These are phyloP conservation scores for Intubia oerlemansii DNA, from an alignment of 2,329 filamentous ascomycete genomes.

Conservation along the genomic window DNA sequence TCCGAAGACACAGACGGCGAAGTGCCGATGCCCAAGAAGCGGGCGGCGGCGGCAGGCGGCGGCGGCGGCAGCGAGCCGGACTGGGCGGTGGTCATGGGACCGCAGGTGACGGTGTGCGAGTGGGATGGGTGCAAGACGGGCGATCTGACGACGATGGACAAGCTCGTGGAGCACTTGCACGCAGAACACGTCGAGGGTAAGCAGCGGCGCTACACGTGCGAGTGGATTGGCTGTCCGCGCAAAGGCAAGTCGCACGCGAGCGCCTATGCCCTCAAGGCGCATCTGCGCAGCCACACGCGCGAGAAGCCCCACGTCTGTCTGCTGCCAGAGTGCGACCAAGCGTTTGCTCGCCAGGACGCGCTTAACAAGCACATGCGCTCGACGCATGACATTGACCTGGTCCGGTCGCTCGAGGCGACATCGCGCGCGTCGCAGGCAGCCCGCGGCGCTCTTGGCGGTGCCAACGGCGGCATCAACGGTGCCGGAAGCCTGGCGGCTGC, in stretches of 20 bases:
- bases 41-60: neutral
- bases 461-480: conserved; percentile 1
- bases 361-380: conserved; percentile 97
- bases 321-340: conserved; percentile 93
- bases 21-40: conserved; percentile 25
- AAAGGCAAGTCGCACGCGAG: conserved; percentile 88
- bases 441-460: neutral
- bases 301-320: conserved; percentile 98
- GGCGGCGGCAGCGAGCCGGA: conserved; percentile 38
- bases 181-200: conserved; percentile 83
- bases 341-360: conserved; percentile 88
- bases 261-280: conserved; percentile 85
- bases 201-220: conserved; percentile 95
- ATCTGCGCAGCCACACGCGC: conserved; percentile 93
- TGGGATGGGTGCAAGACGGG: conserved; percentile 57
- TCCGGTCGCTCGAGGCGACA: conserved; percentile 58
- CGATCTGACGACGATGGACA: conserved; percentile 63
- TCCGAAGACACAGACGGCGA: conserved; percentile 83
- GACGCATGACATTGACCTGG: conserved; percentile 87
- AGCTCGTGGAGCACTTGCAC: conserved; percentile 65
- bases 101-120: conserved; percentile 57
- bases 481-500: neutral
- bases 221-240: conserved; percentile 76
- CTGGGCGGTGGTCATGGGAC: conserved; percentile 55
- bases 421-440: conserved; percentile 36